Conservation (phyloP, 805 yeast genomes). For the Kluyveromyces siamensis region DNA sequence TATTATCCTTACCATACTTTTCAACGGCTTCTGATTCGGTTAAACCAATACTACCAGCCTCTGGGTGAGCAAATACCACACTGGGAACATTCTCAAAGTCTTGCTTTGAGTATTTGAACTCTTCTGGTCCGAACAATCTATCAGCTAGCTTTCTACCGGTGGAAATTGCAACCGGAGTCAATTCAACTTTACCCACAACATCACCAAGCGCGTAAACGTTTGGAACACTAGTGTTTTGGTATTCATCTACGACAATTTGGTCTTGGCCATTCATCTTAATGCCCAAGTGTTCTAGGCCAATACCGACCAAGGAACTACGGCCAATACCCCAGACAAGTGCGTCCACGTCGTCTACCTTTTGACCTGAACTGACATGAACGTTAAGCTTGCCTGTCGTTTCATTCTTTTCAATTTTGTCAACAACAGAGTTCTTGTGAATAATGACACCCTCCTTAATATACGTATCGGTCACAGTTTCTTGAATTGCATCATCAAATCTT, state of each 20-base stretch:
- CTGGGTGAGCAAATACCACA: conserved; percentile 97
- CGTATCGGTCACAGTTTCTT: conserved; percentile 67
- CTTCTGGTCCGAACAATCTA: conserved; percentile 78
- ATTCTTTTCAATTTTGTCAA: conserved; percentile 38
- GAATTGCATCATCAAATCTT: conserved; percentile 76
- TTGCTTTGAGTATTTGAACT: conserved; percentile 64
- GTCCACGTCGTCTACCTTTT: conserved; percentile 62
- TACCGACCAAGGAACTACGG: conserved; percentile 63
- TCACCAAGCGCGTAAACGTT: conserved; percentile 86
- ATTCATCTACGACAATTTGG: conserved; percentile 76
- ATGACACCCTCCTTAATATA: conserved; percentile 76
- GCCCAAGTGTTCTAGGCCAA: conserved; percentile 72
- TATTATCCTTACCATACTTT: conserved; percentile 68
- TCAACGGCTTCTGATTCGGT: conserved; percentile 69
- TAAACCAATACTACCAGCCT: conserved; percentile 89
- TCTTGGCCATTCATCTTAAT: conserved; percentile 51
- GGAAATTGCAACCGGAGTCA: conserved; percentile 98
- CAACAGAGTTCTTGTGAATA: conserved; percentile 60
- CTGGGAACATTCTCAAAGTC: conserved; percentile 86
- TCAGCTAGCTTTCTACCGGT: conserved; percentile 93
- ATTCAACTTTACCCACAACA: conserved; percentile 84
- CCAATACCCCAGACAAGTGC: conserved; percentile 91
- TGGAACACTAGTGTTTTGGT: conserved; percentile 66
- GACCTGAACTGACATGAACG: conserved; percentile 35
- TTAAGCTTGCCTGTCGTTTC: conserved; percentile 40